Evolutionary conservation across 139 green algal species (phyloP).

Genomic region (Tetradesmus lagerheimii): DNA sequence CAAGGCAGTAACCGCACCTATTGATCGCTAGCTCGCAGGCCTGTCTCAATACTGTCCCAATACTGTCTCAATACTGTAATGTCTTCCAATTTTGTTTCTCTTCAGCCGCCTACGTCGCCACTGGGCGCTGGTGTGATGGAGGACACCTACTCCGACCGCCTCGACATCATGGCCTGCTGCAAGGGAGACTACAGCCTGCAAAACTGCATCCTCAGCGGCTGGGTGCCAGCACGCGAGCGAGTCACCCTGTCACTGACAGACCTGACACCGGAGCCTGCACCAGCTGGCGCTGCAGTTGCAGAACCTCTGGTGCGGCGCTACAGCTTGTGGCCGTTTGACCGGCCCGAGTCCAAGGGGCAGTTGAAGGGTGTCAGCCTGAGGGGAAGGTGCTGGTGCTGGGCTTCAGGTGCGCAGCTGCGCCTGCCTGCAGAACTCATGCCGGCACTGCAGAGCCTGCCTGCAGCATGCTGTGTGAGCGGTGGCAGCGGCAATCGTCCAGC

Average conservation of each 20-base stretch:
- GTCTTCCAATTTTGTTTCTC: too few species aligned
- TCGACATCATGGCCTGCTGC: slow-evolving; percentile 74
- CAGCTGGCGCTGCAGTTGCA: not conserved
- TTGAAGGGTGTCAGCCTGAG: slow-evolving; percentile 60
- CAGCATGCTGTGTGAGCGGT: not conserved
- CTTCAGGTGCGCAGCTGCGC: slow-evolving; percentile 48
- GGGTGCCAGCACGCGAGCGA: slow-evolving; percentile 43
- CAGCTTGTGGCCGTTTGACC: slow-evolving; percentile 64
- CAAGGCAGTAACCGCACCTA: too few species aligned
- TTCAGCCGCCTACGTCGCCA: slow-evolving; percentile 49
- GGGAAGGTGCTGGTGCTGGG: slow-evolving; percentile 56
- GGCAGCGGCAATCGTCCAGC: not conserved
- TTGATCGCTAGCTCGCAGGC: too few species aligned
- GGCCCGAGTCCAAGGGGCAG: slow-evolving; percentile 52
- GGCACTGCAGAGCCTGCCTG: not conserved
- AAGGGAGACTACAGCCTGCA: slow-evolving; percentile 59
- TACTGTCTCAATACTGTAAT: too few species aligned
- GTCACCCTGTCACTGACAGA: not conserved
- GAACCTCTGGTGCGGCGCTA: not conserved
- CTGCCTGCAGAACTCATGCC: not conserved
- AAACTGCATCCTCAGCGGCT: slow-evolving; percentile 53
- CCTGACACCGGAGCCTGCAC: not conserved
- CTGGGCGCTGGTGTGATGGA: slow-evolving; percentile 53
- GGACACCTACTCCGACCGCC: slow-evolving; percentile 54
- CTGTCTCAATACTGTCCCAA: too few species aligned